Base-by-base conservation (phyloP, 768 basidiomycete species). In the Lepiota venenata region DNA sequence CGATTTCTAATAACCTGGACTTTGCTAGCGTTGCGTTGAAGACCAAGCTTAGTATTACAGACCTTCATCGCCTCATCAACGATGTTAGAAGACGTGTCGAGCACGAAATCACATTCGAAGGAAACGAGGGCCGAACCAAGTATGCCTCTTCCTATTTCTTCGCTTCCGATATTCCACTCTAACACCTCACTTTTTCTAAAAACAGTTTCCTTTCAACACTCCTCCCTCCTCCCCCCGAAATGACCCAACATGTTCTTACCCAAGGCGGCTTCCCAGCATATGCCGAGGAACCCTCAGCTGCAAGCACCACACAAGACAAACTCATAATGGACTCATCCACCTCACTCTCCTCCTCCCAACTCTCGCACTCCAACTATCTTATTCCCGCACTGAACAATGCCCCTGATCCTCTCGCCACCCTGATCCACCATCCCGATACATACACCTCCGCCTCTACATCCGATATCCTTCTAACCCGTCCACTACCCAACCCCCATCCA, bases 11-110 rank as follows among this genome's bases (percentile, higher is more conserved):
- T 11, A 27, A n/a, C 36, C 29, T 50, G 22, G 41, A 7, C 12
- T 32, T 56, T 36, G 49, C 14, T 59, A 95, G 93, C 2, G 85
- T 96, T n/a, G 88, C 90, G 0, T 70, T 96, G 14, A 95, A 95
- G 68, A 75, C 78, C 2, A 87, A 86, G 60, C 72, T 95, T n/a
- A 77, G 83, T 1, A 67, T 79, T 0, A 75, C 78, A 22, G 93
- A 94, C 60, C 70, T 94, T 12, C 81, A 84, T 59, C 69, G 80
- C 8, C 75, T 91, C 0, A 68, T 96, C 12, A 72, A 75, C 52
- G 88, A 93, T 56, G 85, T 94, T 14, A 79, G 94, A 18, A 73
- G 84, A 51, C 74, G 85, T 7, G 84, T 96, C 7, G 93, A 96
- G 63, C 79, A 79, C 59, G 85, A 87, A 60, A 75, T 78, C 40